Percentiles rank a stretch among this genome's conserved stretches.
phyloP scores from a whole-genome alignment of 176 grass and related monocot species.

The Eragrostis nindensis region DNA sequence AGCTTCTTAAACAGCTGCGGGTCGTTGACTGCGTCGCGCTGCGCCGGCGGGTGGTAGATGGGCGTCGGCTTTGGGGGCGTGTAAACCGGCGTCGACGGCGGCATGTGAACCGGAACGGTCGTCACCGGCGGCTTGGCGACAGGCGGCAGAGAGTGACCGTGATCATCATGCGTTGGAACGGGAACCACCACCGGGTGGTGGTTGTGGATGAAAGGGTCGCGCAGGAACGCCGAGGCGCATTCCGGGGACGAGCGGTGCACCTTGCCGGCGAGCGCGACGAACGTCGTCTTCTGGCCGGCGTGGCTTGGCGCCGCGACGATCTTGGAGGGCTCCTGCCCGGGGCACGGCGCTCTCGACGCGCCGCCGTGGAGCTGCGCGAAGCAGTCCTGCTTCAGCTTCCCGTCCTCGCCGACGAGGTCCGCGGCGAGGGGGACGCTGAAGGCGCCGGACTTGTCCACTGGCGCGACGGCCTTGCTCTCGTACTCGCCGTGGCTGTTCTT shows the following conservation, averaged over 20 bases:
- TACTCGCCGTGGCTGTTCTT: conserved; percentile 46
- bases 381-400: conserved; percentile 62
- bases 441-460: conserved; percentile 39
- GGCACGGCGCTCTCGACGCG: conserved; percentile 45
- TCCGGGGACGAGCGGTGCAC: conserved; percentile 40
- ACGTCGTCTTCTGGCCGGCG: conserved; percentile 34
- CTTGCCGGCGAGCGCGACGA: conserved; percentile 44
- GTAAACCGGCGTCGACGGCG: not conserved
- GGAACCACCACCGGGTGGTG: conserved; percentile 11
- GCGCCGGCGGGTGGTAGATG: conserved; percentile 32
- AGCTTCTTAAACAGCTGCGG: conserved; percentile 37
- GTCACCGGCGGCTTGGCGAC: not conserved
- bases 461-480: conserved; percentile 44
- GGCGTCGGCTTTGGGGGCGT: not conserved
- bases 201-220: conserved; percentile 41
- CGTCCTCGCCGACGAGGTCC: conserved; percentile 32
- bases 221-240: conserved; percentile 54
- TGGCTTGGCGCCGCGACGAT: conserved; percentile 39
- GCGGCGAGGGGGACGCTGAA: conserved; percentile 45
- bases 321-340: conserved; percentile 49
- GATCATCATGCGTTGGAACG: not conserved
- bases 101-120: not conserved
- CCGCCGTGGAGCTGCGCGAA: conserved; percentile 46
- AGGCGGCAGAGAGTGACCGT: not conserved
- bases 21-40: conserved; percentile 21